Evolutionary conservation across 2,329 filamentous ascomycete species (phyloP), one percentile per base, ranked within the genome.

Genomic region (Trichoderma guizhouense): DNA sequence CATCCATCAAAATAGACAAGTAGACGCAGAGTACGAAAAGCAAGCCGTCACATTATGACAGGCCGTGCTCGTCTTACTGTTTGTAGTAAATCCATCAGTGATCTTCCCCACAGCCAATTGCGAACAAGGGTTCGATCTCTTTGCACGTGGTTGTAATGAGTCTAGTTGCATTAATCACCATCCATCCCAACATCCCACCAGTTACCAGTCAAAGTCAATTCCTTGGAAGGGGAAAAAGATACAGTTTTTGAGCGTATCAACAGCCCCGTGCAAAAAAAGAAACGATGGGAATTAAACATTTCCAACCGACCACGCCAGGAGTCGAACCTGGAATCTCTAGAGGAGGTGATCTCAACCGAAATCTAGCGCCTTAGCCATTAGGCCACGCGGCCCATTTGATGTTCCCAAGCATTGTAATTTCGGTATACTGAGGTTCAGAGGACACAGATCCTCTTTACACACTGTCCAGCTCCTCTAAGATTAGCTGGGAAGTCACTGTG

Each of bases 351-450:
- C 72, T 36, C 43, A 73, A 77, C 81, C 81, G 81, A 82, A 82
- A 82, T 82, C 81, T 82, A 79, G 79, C 81, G 81, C 81, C 79
- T 80, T 83, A 82, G 74, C 81, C 81, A 82, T 83, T 82, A 80
- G 79, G 81, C 81, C 80, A 83, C 80, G 81, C 81, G 81, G 81
- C 81, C 79, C 30, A 24, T 60, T 34, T 60, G 74, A 75, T 79
- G 72, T 21, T 67, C 11, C 4, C 2, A 7, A 7, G 1, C 7
- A 71, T 57, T 26, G 71, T 2, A 61, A 60, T 65, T 21, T 32
- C 21, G 5, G 11, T 63, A 57, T 26, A 70, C 32, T 32, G 7
- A 28, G 60, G 34, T 39, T 69, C 15, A 3, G 28, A 9, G 0
- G 7, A 3, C 1, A 21, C 1, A 28, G 2, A 5, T 18, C 3